Conservation (phyloP, 768 basidiomycete species). For the Mrakia blollopis region DNA sequence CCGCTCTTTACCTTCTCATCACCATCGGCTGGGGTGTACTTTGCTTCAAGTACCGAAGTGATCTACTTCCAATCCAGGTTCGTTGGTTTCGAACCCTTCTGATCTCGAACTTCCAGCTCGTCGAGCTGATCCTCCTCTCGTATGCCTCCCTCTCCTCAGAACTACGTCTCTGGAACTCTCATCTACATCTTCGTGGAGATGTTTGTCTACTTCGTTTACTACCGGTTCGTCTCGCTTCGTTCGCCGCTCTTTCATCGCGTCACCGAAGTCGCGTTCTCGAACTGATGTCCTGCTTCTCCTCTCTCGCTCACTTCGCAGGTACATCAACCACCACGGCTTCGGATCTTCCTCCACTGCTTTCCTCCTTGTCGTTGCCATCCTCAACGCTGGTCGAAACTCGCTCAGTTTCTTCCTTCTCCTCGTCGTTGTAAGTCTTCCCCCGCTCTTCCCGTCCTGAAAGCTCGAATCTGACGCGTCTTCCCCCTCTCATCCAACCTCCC, state of each 20-base stretch:
- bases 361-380: slow-evolving; percentile 88
- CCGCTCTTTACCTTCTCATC: slow-evolving; percentile 66
- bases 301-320: slow-evolving; percentile 41
- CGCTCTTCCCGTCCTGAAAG: too few relatives aligned
- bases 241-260: neutral
- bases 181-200: slow-evolving; percentile 87
- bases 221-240: slow-evolving; percentile 49
- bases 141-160: slow-evolving; percentile 51
- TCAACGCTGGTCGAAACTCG: slow-evolving; percentile 88
- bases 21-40: slow-evolving; percentile 74
- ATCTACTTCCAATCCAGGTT: slow-evolving; percentile 84
- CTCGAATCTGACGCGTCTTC: neutral
- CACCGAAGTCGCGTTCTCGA: neutral
- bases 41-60: slow-evolving; percentile 71
- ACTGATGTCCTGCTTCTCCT: neutral
- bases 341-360: slow-evolving; percentile 58
- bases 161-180: slow-evolving; percentile 85
- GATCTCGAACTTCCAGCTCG: neutral
- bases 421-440: slow-evolving; percentile 53
- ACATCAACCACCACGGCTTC: slow-evolving; percentile 61
- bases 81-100: neutral
- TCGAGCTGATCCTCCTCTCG: neutral
- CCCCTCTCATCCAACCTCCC: too few relatives aligned
- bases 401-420: slow-evolving; percentile 92
- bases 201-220: slow-evolving; percentile 88